Evolutionary conservation across 1,284 basidiomycete genomes (phyloP).

Genomic region (Rhodotorula sp.): DNA sequence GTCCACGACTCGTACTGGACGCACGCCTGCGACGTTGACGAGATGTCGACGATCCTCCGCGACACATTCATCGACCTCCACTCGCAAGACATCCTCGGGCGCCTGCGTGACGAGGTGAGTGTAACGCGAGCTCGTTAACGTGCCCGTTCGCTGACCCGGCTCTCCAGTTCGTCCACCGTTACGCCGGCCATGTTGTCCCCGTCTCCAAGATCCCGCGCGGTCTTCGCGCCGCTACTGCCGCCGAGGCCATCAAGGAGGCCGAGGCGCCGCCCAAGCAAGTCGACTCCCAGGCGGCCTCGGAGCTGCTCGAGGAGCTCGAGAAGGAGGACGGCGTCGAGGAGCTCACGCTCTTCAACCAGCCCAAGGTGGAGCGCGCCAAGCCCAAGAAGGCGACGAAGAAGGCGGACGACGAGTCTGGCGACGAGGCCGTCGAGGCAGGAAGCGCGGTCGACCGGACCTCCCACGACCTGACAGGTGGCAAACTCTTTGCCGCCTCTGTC

Average conservation of each 20-base stretch:
- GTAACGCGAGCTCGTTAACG: constrained; percentile 15
- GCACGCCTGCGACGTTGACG: constrained; percentile 81
- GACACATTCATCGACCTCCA: constrained; percentile 93
- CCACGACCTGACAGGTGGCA: constrained; percentile 20
- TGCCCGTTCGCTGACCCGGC: not conserved
- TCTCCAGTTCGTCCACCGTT: constrained; percentile 71
- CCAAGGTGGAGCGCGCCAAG: constrained; percentile 31
- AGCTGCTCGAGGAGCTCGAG: constrained; percentile 45
- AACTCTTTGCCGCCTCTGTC: not conserved
- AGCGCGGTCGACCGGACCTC: constrained; percentile 24
- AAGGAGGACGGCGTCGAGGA: constrained; percentile 36
- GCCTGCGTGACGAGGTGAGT: constrained; percentile 53
- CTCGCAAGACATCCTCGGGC: constrained; percentile 73
- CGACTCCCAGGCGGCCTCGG: constrained; percentile 25
- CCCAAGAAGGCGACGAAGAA: constrained; percentile 3
- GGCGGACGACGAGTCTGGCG: not conserved
- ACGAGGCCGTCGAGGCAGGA: constrained; percentile 9
- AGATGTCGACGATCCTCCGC: constrained; percentile 85
- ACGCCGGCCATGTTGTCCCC: constrained; percentile 72
- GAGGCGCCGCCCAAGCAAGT: constrained; percentile 7
- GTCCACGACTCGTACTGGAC: constrained; percentile 99
- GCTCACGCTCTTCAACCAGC: constrained; percentile 27
- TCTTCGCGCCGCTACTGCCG: constrained; percentile 3
- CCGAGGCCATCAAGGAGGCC: not conserved
- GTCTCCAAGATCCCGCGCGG: constrained; percentile 51